Conservation (phyloP, 2,329 filamentous ascomycete species). For the Arthroderma uncinatum region DNA sequence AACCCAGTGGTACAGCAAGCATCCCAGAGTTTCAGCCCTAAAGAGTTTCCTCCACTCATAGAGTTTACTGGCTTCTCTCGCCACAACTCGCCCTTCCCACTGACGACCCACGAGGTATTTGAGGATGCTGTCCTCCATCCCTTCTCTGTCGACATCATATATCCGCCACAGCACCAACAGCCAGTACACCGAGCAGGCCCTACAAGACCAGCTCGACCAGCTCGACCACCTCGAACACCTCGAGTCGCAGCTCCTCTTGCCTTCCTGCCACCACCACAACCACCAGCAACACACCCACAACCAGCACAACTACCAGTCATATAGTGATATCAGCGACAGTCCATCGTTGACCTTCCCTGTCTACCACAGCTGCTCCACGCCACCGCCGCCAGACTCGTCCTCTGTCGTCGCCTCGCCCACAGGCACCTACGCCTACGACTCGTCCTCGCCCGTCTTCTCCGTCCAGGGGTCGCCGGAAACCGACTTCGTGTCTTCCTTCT, state of each 20-base stretch:
- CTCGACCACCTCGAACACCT: background rate
- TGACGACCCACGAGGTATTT: background rate
- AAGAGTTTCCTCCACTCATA: background rate
- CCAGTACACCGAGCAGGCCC: background rate
- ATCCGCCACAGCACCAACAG: constrained; percentile 5
- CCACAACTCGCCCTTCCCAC: constrained; percentile 3
- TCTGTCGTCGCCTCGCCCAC: constrained; percentile 10
- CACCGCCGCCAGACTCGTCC: constrained; percentile 5
- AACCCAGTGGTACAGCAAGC: background rate
- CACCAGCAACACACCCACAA: background rate
- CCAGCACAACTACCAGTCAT: background rate
- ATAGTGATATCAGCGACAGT: background rate
- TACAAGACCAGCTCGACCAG: background rate
- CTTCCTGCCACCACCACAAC: background rate
- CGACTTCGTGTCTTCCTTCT: constrained; percentile 12
- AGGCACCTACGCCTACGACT: constrained; percentile 9
- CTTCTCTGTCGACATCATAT: constrained; percentile 1
- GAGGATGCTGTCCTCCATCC: constrained; percentile 4
- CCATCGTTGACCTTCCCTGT: background rate
- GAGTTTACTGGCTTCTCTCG: background rate
- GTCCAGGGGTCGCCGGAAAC: constrained; percentile 13
- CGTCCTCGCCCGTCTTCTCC: constrained; percentile 13
- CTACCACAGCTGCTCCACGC: constrained; percentile 8
- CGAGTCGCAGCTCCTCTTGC: background rate
- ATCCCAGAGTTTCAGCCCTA: background rate